These are phyloP conservation scores for Xylariaceae sp. DNA, from an alignment of 2,329 filamentous ascomycete genomes.

Conservation along the genomic window DNA sequence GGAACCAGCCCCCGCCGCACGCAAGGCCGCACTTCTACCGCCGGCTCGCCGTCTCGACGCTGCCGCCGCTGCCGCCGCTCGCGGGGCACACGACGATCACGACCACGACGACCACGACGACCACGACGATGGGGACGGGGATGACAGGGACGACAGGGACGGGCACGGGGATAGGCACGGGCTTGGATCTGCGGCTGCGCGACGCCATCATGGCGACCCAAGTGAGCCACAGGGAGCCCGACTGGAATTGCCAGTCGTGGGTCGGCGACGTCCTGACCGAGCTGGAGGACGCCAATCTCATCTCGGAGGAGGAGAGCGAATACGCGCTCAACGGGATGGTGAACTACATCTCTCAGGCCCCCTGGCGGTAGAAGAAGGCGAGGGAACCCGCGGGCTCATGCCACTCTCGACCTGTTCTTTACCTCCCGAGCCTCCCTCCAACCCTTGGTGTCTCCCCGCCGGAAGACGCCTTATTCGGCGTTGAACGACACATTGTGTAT, in stretches of 20 bases:
- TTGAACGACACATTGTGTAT: no score
- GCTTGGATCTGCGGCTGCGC: conserved; percentile 16
- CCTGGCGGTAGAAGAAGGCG: conserved; percentile 15
- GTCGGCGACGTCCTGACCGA: conserved; percentile 21
- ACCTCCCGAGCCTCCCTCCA: no score
- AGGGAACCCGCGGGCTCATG: no score
- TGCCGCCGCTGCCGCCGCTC: no score
- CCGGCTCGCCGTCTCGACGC: conserved; percentile 20
- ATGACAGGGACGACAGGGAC: no score
- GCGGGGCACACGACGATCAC: no score
- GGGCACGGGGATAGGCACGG: conserved; percentile 9
- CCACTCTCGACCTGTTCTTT: no score
- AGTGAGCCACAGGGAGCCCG: conserved; percentile 19
- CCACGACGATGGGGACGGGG: no score
- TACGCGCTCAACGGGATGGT: conserved; percentile 23
- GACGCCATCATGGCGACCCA: conserved; percentile 17
- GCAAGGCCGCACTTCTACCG: conserved; percentile 20
- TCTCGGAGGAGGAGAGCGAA: conserved; percentile 22
- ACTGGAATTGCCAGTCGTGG: conserved; percentile 22
- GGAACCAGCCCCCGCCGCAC: conserved; percentile 18
- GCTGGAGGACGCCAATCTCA: conserved; percentile 21
- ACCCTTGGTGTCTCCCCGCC: no score
- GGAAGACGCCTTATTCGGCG: no score
- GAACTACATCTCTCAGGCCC: conserved; percentile 22
- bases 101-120: no score